Conservation (phyloP, 164 flowering plant genomes). For the Piper betle region DNA sequence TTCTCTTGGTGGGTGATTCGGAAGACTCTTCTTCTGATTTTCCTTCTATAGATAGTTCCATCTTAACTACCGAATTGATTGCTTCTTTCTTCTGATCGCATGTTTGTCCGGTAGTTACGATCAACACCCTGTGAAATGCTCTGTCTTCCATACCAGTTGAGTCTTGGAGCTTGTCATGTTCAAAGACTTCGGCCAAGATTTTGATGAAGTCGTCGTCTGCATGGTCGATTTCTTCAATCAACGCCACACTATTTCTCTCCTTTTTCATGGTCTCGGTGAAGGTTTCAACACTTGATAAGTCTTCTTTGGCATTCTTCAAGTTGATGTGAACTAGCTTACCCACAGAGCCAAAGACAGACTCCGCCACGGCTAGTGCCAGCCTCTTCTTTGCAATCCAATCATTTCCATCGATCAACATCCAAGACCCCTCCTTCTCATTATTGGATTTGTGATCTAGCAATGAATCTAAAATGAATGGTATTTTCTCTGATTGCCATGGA, state of each 20-base stretch:
- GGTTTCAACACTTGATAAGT: conserved; percentile 11
- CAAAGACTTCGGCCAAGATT: conserved; percentile 26
- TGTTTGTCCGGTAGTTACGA: conserved; percentile 24
- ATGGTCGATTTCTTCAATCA: conserved; percentile 46
- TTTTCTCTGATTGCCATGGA: conserved; percentile 49
- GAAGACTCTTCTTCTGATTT: not conserved
- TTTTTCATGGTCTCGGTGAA: conserved; percentile 23
- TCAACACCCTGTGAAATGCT: conserved; percentile 19
- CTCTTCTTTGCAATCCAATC: conserved; percentile 57
- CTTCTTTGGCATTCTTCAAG: conserved; percentile 19
- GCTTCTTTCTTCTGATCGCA: conserved; percentile 3
- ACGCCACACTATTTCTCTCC: conserved; percentile 28
- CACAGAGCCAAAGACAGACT: conserved; percentile 40
- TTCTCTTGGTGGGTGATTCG: conserved; percentile 25
- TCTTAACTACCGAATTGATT: conserved; percentile 21
- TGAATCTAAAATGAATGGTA: conserved; percentile 39
- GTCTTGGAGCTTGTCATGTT: conserved; percentile 21
- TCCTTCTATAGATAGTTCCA: conserved; percentile 31
- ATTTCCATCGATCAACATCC: conserved; percentile 51
- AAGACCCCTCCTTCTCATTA: conserved; percentile 22
- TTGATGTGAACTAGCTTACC: conserved; percentile 31
- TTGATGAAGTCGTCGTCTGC: conserved; percentile 37
- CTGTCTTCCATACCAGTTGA: conserved; percentile 6
- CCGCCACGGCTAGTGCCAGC: conserved; percentile 41
- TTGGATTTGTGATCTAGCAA: conserved; percentile 17